Conservation (phyloP, 352 stramenopile genomes). For the Phytophthora uliginosa region DNA sequence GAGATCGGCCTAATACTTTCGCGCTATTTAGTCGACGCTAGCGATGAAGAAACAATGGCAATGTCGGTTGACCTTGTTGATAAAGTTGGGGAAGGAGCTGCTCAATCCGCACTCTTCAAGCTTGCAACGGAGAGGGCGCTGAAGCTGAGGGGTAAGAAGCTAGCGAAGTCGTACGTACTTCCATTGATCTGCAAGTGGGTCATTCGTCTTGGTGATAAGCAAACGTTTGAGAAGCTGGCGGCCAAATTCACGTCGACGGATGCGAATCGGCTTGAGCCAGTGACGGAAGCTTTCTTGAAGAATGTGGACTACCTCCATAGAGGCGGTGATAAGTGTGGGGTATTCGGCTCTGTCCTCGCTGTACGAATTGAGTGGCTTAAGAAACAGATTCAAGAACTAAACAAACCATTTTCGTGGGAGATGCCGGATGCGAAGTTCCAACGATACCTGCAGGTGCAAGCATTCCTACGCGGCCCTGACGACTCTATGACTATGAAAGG, state of each 20-base stretch:
- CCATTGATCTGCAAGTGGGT: background rate
- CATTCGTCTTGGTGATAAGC: background rate
- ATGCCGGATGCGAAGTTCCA: conserved; percentile 18
- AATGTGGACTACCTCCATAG: background rate
- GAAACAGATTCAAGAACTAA: background rate
- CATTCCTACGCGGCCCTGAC: conserved; percentile 27
- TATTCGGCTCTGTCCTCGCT: background rate
- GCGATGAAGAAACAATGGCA: background rate
- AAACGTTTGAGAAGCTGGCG: background rate
- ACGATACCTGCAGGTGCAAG: conserved; percentile 6
- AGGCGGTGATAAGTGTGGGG: background rate
- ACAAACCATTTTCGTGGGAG: conserved; percentile 28
- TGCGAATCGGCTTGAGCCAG: background rate
- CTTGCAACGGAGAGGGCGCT: background rate
- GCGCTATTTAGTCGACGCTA: background rate
- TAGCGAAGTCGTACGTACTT: background rate
- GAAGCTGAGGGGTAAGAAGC: background rate
- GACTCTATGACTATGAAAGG: conserved; percentile 12
- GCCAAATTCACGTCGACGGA: background rate
- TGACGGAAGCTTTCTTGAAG: background rate
- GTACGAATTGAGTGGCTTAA: conserved; percentile 23
- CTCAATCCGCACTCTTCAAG: background rate
- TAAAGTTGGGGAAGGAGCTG: background rate
- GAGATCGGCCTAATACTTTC: background rate
- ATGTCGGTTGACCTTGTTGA: background rate